These are phyloP conservation scores for Amanita jacksonii DNA, from an alignment of 768 basidiomycete genomes.

Conservation along the genomic window DNA sequence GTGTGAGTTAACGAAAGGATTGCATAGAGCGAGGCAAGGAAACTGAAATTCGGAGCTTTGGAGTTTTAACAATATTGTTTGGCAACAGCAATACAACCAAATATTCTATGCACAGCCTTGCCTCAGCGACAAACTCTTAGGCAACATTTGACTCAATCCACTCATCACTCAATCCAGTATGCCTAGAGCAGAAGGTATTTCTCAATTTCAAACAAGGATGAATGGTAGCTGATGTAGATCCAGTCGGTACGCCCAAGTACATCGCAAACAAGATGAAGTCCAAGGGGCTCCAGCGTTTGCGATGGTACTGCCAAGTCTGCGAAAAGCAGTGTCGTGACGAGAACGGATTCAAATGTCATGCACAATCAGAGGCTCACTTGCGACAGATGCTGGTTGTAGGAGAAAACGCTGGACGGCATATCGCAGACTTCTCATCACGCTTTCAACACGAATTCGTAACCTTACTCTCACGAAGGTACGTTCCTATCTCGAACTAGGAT, in stretches of 20 bases:
- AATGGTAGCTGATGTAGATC: not conserved
- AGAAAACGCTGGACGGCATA: conserved; percentile 87
- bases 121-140: not conserved
- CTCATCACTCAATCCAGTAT: conserved; percentile 28
- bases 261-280: conserved; percentile 96
- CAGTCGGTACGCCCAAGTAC: conserved; percentile 83
- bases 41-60: not conserved
- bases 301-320: conserved; percentile 99
- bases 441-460: conserved; percentile 93
- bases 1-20: too few species aligned
- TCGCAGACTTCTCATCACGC: conserved; percentile 76
- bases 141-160: not conserved
- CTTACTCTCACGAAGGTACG: conserved; percentile 75
- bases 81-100: not conserved
- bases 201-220: not conserved
- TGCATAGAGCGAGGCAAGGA: too few species aligned
- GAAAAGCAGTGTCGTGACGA: conserved; percentile 98
- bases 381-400: conserved; percentile 97
- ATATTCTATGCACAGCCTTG: not conserved
- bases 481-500: conserved; percentile 8
- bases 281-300: conserved; percentile 88
- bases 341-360: conserved; percentile 98
- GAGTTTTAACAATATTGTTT: not conserved
- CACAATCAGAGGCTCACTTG: conserved; percentile 79
- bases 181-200: conserved; percentile 77